Evolutionary conservation across 306 rosid species (phyloP).

Genomic region (Castanopsis chinensis): DNA sequence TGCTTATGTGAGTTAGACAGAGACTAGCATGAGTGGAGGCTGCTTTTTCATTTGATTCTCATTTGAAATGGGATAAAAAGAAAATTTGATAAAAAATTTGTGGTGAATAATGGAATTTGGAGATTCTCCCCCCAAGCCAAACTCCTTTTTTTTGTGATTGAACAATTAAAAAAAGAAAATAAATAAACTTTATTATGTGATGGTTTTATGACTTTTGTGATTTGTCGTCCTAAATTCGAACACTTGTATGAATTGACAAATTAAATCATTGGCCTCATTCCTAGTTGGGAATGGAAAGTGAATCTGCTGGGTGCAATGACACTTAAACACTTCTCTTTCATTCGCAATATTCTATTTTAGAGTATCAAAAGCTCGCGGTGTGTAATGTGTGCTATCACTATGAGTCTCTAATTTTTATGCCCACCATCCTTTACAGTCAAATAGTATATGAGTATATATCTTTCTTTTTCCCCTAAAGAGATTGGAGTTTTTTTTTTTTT

Average conservation of each 20-base stretch:
- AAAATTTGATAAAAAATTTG: slow-evolving; percentile 20
- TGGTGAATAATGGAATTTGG: slow-evolving; percentile 27
- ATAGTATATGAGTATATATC: too few species aligned
- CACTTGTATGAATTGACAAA: slow-evolving; percentile 31
- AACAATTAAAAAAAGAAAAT: too few species aligned
- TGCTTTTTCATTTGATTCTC: slow-evolving; percentile 38
- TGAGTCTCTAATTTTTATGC: too few species aligned
- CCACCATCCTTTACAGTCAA: too few species aligned
- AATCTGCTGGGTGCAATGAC: background rate
- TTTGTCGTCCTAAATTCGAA: slow-evolving; percentile 57
- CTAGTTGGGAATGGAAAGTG: background rate
- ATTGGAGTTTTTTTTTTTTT: too few species aligned
- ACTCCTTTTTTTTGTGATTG: background rate
- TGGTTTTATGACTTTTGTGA: slow-evolving; percentile 1
- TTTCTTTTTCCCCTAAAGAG: too few species aligned
- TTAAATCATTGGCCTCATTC: slow-evolving; percentile 10
- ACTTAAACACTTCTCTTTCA: background rate
- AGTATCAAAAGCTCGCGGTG: background rate
- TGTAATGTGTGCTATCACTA: too few species aligned
- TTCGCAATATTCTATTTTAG: background rate
- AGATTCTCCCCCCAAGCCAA: slow-evolving; percentile 22
- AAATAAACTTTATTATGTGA: background rate
- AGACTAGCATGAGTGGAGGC: slow-evolving; percentile 34
- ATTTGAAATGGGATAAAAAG: slow-evolving; percentile 3
- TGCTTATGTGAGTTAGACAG: slow-evolving; percentile 5